Base-by-base conservation (phyloP, 2,329 filamentous ascomycete genomes). In the Curvularia verruculosa region DNA sequence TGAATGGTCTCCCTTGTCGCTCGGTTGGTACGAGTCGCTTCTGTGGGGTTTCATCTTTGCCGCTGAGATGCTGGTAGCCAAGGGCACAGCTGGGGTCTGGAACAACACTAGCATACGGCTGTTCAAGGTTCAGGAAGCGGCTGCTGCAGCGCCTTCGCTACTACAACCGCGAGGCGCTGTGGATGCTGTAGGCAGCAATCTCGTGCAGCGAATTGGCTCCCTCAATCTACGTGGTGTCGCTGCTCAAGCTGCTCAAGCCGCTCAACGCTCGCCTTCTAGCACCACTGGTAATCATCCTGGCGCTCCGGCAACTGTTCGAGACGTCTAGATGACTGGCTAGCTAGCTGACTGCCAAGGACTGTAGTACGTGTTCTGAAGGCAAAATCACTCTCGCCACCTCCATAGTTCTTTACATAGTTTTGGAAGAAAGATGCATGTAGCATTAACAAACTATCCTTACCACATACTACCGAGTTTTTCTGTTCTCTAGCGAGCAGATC, bases 1-100 rank as follows among this genome's bases (percentile, higher is more conserved):
- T 70, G 92, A 96, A 78, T 98, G 94, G 94, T 94, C 92, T 3
- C 88, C 91, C 0, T 81, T 96, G 31, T 90, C 91, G 0, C 82
- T 98, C 49, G 94, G 93, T 47, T 98, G 95, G 95, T 97, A 98
- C 75, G 92, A 97, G 76, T 94, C 91, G 5, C 82, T 98, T 12
- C 82, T 99, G 9, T 99, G 95, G 95, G 89, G 92, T 15, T 91
- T 97, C 67, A 87, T 97, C 51, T 98, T 97, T 74, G 88, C 90
- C 26, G 89, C 88, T 68, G 95, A 99, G 79, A 91, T 96, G 87
- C 87, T 92, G 56, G 86, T 94, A 26, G 86, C 89, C 0, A 93
- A 89, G 72, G 93, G 93, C 28, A 93, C 91, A 2, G 91, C 93
- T 29, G 94, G 95, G 7, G 88, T 97, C 1, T 99, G 95, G 94